A percentile compares a stretch with the other conserved stretches of the same genome.
Evolutionary conservation across 305 asterid genomes (phyloP).

Genomic region (Fraxinus dipetala): DNA sequence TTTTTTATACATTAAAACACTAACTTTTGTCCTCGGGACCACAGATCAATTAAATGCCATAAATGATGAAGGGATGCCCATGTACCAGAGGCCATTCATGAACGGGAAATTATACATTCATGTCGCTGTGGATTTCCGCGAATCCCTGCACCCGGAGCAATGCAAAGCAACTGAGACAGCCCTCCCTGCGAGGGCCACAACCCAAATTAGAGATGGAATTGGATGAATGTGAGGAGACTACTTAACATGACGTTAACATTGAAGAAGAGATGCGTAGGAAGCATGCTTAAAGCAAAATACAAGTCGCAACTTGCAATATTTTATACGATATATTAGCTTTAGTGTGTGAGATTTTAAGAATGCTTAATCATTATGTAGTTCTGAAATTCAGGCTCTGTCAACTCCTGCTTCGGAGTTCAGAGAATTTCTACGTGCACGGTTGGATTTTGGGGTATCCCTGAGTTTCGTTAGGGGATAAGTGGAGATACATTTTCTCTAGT

Average conservation of each 20-base stretch:
- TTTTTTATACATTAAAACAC: neutral
- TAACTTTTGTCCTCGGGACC: neutral
- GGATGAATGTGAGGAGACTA: constrained; percentile 84
- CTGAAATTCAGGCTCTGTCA: no score
- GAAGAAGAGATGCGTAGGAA: constrained; percentile 92
- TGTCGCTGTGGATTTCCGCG: constrained; percentile 76
- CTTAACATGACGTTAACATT: constrained; percentile 67
- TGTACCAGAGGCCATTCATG: constrained; percentile 84
- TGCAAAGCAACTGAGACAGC: constrained; percentile 60
- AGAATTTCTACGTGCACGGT: no score
- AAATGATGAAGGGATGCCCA: constrained; percentile 92
- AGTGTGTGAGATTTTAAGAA: neutral
- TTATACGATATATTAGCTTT: neutral
- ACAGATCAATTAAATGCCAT: constrained; percentile 83
- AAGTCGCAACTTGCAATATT: neutral
- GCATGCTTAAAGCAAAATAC: constrained; percentile 15
- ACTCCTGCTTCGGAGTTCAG: no score
- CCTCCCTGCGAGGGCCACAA: constrained; percentile 51
- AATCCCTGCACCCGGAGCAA: constrained; percentile 56
- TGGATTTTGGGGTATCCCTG: no score
- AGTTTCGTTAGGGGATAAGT: no score
- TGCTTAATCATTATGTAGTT: no score
- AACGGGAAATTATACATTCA: constrained; percentile 72
- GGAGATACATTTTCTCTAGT: neutral
- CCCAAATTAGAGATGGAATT: constrained; percentile 61